These are phyloP conservation scores for Phytophthora citricola DNA, from an alignment of 352 stramenopile species.

Conservation along the genomic window DNA sequence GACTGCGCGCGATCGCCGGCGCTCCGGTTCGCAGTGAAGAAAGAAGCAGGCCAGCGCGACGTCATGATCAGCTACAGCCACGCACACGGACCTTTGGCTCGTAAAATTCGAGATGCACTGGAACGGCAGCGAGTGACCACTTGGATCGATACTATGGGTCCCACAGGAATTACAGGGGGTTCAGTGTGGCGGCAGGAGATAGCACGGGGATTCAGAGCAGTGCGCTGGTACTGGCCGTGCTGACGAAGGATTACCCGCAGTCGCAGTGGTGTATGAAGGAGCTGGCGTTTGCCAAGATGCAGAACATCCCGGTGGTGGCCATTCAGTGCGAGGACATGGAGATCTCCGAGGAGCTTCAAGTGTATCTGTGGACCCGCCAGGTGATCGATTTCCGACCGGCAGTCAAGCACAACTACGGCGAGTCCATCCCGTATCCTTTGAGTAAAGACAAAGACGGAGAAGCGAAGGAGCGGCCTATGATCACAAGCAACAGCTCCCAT, in stretches of 20 bases:
- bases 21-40: conserved; percentile 86
- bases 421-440: conserved; percentile 7
- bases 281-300: conserved; percentile 85
- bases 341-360: conserved; percentile 83
- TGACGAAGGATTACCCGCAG: conserved; percentile 78
- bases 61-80: conserved; percentile 92
- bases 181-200: conserved; percentile 87
- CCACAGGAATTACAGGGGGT: conserved; percentile 80
- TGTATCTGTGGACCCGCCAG: conserved; percentile 89
- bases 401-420: conserved; percentile 34
- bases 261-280: conserved; percentile 91
- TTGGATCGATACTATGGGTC: conserved; percentile 89
- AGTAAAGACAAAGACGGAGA: conserved; percentile 9
- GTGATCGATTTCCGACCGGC: conserved; percentile 80
- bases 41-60: conserved; percentile 80
- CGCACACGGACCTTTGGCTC: conserved; percentile 69
- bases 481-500: conserved; percentile 33
- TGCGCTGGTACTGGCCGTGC: conserved; percentile 73
- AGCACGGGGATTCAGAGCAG: conserved; percentile 74
- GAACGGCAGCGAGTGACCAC: conserved; percentile 80
- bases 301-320: conserved; percentile 85
- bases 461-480: conserved; percentile 6
- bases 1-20: conserved; percentile 73
- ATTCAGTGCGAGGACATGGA: conserved; percentile 86
- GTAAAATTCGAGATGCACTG: conserved; percentile 71